Evolutionary conservation across 441 rosid genomes (phyloP).

Genomic region (Metrosideros polymorpha): DNA sequence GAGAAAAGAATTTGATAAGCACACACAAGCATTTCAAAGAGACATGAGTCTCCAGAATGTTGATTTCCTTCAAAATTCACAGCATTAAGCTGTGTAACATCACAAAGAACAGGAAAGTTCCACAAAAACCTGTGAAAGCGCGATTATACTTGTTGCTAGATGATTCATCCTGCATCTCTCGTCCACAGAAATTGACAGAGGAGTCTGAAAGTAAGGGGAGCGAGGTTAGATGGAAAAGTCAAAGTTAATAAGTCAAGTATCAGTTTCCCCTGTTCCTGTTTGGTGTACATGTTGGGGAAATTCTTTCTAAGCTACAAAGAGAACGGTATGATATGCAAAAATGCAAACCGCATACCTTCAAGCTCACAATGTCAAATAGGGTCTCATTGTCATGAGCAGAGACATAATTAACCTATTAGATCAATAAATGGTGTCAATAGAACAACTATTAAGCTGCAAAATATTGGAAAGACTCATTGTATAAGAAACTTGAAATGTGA

Average conservation of each 20-base stretch:
- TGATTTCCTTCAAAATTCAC: not conserved
- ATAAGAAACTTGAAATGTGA: not conserved
- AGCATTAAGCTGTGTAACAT: not conserved
- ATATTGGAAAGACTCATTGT: not conserved
- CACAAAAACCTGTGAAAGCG: conserved; percentile 65
- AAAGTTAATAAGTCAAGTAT: not conserved
- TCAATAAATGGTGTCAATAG: conserved; percentile 6
- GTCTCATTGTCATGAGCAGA: conserved; percentile 99
- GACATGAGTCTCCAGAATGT: not conserved
- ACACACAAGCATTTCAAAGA: not conserved
- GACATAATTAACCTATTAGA: conserved; percentile 78
- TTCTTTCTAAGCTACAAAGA: not conserved
- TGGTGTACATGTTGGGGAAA: not conserved
- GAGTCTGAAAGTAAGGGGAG: conserved; percentile 44
- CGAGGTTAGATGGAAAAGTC: conserved; percentile 8
- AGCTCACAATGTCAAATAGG: conserved; percentile 72
- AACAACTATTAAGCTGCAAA: not conserved
- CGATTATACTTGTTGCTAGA: conserved; percentile 75
- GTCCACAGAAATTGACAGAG: conserved; percentile 56
- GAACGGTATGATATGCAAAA: not conserved
- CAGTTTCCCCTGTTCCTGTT: not conserved
- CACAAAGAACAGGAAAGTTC: not conserved
- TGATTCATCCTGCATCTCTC: conserved; percentile 88
- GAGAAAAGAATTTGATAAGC: not conserved
- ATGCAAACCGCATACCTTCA: conserved; percentile 47